These are phyloP conservation scores for Coniella vitis DNA, from an alignment of 2,329 filamentous ascomycete genomes.

Conservation along the genomic window DNA sequence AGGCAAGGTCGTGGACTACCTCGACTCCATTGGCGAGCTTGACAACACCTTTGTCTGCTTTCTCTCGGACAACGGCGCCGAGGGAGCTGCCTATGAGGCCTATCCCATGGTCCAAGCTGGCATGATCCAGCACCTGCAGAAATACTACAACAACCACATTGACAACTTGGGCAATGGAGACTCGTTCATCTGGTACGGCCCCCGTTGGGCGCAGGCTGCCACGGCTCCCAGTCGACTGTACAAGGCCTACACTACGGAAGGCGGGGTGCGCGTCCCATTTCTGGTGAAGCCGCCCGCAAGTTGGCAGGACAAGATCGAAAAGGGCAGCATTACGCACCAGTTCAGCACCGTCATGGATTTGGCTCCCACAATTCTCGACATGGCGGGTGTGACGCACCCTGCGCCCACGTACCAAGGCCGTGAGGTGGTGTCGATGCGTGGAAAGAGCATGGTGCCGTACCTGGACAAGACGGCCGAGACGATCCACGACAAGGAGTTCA, in stretches of 20 bases:
- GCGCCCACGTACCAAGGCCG: constrained; percentile 39
- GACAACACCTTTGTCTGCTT: constrained; percentile 60
- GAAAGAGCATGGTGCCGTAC: constrained; percentile 29
- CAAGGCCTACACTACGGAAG: constrained; percentile 35
- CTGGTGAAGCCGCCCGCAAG: constrained; percentile 26
- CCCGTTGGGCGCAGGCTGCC: constrained; percentile 40
- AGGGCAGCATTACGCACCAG: constrained; percentile 34
- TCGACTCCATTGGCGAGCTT: constrained; percentile 48
- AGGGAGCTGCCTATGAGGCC: constrained; percentile 22
- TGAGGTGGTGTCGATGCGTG: constrained; percentile 27
- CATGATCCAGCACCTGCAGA: constrained; percentile 27
- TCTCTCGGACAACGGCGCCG: constrained; percentile 50
- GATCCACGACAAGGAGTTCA: constrained; percentile 30
- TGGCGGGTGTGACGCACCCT: constrained; percentile 43
- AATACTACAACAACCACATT: constrained; percentile 50
- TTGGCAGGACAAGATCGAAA: constrained; percentile 20
- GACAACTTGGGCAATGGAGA: constrained; percentile 48
- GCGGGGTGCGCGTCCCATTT: constrained; percentile 47
- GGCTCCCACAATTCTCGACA: constrained; percentile 40
- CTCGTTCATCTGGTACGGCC: constrained; percentile 52
- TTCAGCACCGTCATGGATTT: constrained; percentile 49
- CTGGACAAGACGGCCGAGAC: constrained; percentile 21
- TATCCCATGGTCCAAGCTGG: constrained; percentile 17
- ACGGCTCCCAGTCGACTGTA: constrained; percentile 24
- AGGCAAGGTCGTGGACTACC: constrained; percentile 50